Percentiles rank a stretch among this genome's conserved stretches.
phyloP scores from a whole-genome alignment of 2,329 filamentous ascomycete species.

The Ceratocystis alfenasii region DNA sequence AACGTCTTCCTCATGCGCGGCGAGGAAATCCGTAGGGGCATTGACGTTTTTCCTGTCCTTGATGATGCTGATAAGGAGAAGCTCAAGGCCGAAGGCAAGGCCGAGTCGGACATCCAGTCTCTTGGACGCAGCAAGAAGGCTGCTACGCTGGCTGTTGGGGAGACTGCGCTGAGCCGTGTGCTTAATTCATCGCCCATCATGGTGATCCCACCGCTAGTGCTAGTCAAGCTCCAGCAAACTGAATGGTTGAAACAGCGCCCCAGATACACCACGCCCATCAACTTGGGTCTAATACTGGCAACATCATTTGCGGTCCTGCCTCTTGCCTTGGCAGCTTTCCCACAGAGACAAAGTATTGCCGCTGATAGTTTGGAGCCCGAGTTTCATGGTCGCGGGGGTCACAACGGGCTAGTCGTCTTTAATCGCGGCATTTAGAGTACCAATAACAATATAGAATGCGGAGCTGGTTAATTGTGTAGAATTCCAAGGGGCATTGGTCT shows the following conservation, averaged over 20 bases:
- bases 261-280: conserved; percentile 60
- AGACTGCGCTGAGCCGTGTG: conserved; percentile 84
- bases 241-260: conserved; percentile 71
- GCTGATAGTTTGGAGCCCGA: conserved; percentile 69
- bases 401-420: conserved; percentile 79
- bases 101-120: conserved; percentile 53
- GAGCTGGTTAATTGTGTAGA: not conserved
- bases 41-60: conserved; percentile 79
- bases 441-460: not conserved
- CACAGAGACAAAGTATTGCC: conserved; percentile 72
- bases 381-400: conserved; percentile 71
- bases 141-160: conserved; percentile 76
- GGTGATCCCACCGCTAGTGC: conserved; percentile 78
- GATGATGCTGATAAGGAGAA: conserved; percentile 55
- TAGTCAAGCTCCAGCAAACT: conserved; percentile 73
- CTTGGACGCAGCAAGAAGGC: conserved; percentile 82
- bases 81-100: conserved; percentile 44
- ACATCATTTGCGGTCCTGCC: conserved; percentile 85
- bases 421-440: conserved; percentile 70
- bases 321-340: conserved; percentile 81
- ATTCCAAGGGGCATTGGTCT: too few species aligned
- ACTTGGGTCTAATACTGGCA: conserved; percentile 72
- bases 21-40: conserved; percentile 86
- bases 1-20: conserved; percentile 98
- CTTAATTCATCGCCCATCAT: conserved; percentile 94